These are phyloP conservation scores for Penicillium sp. DNA, from an alignment of 2,329 filamentous ascomycete species.

Conservation along the genomic window DNA sequence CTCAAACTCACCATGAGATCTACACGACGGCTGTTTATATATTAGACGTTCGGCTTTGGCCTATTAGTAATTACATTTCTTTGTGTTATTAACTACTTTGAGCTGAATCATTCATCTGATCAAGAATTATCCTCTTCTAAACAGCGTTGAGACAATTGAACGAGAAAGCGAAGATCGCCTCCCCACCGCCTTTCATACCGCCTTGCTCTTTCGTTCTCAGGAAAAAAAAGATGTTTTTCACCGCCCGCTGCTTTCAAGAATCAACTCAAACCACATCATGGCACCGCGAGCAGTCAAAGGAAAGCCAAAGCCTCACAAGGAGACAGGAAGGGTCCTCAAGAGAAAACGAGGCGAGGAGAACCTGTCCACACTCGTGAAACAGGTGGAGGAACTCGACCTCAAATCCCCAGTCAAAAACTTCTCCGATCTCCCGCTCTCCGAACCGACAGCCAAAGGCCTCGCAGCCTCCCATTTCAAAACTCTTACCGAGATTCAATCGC, in stretches of 20 bases:
- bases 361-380: constrained; percentile 40
- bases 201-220: constrained; percentile 1
- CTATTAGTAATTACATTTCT: no score
- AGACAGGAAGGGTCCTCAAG: constrained; percentile 38
- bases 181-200: constrained; percentile 5
- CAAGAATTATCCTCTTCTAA: no score
- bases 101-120: no score
- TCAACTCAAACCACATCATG: constrained; percentile 28
- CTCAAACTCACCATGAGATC: not conserved
- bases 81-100: no score
- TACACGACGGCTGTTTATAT: not conserved
- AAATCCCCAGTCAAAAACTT: constrained; percentile 62
- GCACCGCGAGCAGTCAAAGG: constrained; percentile 30
- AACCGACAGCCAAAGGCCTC: constrained; percentile 72
- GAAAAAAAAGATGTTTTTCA: constrained; percentile 20
- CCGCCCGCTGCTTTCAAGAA: constrained; percentile 6
- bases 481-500: constrained; percentile 85
- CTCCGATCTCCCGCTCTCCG: constrained; percentile 78
- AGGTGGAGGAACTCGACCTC: constrained; percentile 45
- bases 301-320: constrained; percentile 26
- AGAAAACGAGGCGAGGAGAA: constrained; percentile 48
- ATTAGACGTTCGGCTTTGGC: no score
- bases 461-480: constrained; percentile 83
- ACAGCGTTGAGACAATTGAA: no score
- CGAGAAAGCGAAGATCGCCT: not conserved